phyloP scores from a whole-genome alignment of 441 rosid species.

The Flueggea neowawraea region DNA sequence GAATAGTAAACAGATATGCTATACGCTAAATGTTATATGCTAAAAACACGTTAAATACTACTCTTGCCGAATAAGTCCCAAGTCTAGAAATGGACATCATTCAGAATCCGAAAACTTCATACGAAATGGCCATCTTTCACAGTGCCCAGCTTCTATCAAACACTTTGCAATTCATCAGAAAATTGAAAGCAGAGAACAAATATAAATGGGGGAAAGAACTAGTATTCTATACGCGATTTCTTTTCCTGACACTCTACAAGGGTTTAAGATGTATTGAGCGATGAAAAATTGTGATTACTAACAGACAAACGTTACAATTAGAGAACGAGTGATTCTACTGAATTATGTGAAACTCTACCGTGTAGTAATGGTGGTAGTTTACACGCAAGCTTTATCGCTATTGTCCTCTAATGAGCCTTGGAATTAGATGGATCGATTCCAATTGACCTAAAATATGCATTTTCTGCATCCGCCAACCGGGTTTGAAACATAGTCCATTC shows the following conservation, averaged over 20 bases:
- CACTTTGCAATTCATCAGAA: background rate
- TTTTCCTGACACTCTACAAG: background rate
- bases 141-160: background rate
- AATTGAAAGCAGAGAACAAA: background rate
- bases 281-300: slow-evolving; percentile 11
- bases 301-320: slow-evolving; percentile 15
- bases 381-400: slow-evolving; percentile 11
- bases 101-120: too few relatives aligned
- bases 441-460: slow-evolving; percentile 37
- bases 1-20: too few relatives aligned
- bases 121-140: too few relatives aligned
- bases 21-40: too few relatives aligned
- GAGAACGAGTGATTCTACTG: slow-evolving; percentile 19
- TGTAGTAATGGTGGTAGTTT: slow-evolving; percentile 16
- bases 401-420: slow-evolving; percentile 27
- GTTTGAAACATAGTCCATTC: slow-evolving; percentile 86
- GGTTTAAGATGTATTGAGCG: slow-evolving; percentile 3
- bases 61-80: too few relatives aligned
- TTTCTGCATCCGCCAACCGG: slow-evolving; percentile 70
- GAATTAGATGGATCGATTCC: slow-evolving; percentile 35
- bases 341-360: slow-evolving; percentile 16
- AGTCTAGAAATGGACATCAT: too few relatives aligned
- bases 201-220: background rate
- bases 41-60: too few relatives aligned
- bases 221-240: too few relatives aligned